Conservation (phyloP, 2,329 filamentous ascomycete genomes). For the Monosporascus sp. region DNA sequence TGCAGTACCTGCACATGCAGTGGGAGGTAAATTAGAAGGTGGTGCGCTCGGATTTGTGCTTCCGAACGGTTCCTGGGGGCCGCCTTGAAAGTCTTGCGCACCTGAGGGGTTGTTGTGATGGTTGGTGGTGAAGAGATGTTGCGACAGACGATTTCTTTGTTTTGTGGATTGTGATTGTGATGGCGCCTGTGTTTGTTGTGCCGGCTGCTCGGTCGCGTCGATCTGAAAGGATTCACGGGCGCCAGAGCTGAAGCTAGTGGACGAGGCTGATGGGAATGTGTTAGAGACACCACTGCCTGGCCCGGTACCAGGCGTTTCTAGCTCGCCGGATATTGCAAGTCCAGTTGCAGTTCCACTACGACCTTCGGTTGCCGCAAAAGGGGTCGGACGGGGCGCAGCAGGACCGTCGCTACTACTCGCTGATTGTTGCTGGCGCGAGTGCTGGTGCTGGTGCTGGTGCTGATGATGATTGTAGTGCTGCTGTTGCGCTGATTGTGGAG, state of each 20-base stretch:
- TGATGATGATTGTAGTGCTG: conserved; percentile 17
- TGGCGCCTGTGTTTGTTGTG: conserved; percentile 7
- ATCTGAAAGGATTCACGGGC: conserved; percentile 40
- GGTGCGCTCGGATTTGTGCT: neutral
- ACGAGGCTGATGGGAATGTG: conserved; percentile 42
- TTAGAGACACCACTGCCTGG: conserved; percentile 13
- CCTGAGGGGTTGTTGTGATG: neutral
- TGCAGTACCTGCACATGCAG: neutral
- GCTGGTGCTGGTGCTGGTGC: conserved; percentile 29
- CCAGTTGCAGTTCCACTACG: conserved; percentile 6
- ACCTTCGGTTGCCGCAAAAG: conserved; percentile 7
- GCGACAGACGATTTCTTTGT: neutral
- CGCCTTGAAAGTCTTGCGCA: neutral
- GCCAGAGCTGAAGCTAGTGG: conserved; percentile 38
- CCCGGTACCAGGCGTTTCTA: conserved; percentile 2
- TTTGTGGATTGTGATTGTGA: neutral
- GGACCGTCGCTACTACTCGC: conserved; percentile 17
- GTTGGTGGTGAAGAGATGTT: neutral
- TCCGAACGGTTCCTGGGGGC: neutral
- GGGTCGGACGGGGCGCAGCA: conserved; percentile 25
- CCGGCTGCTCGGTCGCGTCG: conserved; percentile 6
- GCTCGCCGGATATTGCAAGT: neutral
- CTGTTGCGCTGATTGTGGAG: conserved; percentile 37
- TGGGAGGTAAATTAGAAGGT: neutral
- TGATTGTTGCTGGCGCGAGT: conserved; percentile 16